Percentiles rank a stretch among this genome's conserved stretches.
Evolutionary conservation across 2,329 filamentous ascomycete genomes (phyloP).

Genomic region (Neocatenulostroma microsporum): DNA sequence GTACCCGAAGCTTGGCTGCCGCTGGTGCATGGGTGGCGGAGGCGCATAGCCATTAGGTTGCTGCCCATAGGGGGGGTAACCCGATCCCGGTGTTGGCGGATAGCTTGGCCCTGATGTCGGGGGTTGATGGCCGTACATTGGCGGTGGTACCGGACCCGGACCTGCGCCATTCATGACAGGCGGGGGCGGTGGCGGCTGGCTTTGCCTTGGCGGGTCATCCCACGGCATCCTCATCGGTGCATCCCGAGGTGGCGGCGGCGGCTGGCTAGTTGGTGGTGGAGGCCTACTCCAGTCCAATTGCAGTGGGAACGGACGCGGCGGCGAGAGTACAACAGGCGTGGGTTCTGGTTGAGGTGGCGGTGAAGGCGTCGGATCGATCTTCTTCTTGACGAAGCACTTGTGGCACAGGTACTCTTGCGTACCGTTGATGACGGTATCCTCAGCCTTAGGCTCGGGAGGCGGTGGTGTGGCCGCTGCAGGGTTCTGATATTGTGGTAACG

Average conservation of each 20-base stretch:
- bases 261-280: constrained; percentile 13
- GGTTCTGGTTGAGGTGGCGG: constrained; percentile 23
- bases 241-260: constrained; percentile 14
- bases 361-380: constrained; percentile 31
- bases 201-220: constrained; percentile 20
- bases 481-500: constrained; percentile 19
- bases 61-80: constrained; percentile 18
- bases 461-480: constrained; percentile 10
- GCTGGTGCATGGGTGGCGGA: constrained; percentile 17
- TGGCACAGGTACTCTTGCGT: constrained; percentile 36
- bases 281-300: constrained; percentile 19
- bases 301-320: constrained; percentile 20
- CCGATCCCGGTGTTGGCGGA: too few relatives aligned
- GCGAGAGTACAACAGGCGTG: constrained; percentile 16
- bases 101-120: constrained; percentile 14
- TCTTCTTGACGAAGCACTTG: constrained; percentile 42
- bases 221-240: constrained; percentile 21
- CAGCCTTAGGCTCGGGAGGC: constrained; percentile 10
- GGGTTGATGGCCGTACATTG: constrained; percentile 7
- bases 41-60: constrained; percentile 19
- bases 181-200: constrained; percentile 13
- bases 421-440: constrained; percentile 5
- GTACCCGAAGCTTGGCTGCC: constrained; percentile 18
- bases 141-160: constrained; percentile 12
- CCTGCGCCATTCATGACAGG: constrained; percentile 11